Evolutionary conservation across 2,329 filamentous ascomycete species (phyloP).

Genomic region (Alternaria infectoria): DNA sequence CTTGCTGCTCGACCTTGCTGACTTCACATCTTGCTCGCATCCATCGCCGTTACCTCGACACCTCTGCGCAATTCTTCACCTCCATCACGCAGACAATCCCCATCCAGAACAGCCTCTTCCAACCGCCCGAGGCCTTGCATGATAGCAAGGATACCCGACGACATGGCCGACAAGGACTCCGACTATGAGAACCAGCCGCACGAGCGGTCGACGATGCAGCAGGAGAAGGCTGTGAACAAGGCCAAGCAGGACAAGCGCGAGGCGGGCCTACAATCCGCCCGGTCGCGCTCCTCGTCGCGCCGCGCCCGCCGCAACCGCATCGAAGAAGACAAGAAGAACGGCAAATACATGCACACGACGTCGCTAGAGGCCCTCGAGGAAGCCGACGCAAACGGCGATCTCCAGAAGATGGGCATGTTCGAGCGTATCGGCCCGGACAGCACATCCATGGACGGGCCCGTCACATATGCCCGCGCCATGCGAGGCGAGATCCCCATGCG

Average conservation of each 20-base stretch:
- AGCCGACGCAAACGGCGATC: slow-evolving; percentile 58
- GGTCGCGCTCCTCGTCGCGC: slow-evolving; percentile 56
- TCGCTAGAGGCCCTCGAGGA: slow-evolving; percentile 58
- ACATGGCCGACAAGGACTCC: slow-evolving; percentile 42
- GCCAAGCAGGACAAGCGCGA: slow-evolving; percentile 49
- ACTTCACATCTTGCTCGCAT: slow-evolving; percentile 4
- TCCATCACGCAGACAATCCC: background rate
- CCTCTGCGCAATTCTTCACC: background rate
- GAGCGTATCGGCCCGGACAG: slow-evolving; percentile 63
- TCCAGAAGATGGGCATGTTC: slow-evolving; percentile 58
- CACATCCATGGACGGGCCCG: slow-evolving; percentile 63
- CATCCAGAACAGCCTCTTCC: background rate
- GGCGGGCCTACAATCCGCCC: slow-evolving; percentile 49
- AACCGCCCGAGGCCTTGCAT: slow-evolving; percentile 16
- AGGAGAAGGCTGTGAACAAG: slow-evolving; percentile 54
- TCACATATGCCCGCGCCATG: slow-evolving; percentile 60
- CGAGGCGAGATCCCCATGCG: slow-evolving; percentile 63
- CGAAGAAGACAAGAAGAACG: slow-evolving; percentile 52
- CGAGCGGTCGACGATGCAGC: slow-evolving; percentile 53
- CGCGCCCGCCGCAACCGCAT: slow-evolving; percentile 56
- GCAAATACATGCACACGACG: slow-evolving; percentile 60
- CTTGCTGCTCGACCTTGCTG: slow-evolving; percentile 18
- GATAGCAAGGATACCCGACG: slow-evolving; percentile 22
- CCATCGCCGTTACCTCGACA: background rate
- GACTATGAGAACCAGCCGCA: slow-evolving; percentile 40